Evolutionary conservation across 495 filamentous ascomycete species (phyloP).

Genomic region (Tuber umbilicatum): DNA sequence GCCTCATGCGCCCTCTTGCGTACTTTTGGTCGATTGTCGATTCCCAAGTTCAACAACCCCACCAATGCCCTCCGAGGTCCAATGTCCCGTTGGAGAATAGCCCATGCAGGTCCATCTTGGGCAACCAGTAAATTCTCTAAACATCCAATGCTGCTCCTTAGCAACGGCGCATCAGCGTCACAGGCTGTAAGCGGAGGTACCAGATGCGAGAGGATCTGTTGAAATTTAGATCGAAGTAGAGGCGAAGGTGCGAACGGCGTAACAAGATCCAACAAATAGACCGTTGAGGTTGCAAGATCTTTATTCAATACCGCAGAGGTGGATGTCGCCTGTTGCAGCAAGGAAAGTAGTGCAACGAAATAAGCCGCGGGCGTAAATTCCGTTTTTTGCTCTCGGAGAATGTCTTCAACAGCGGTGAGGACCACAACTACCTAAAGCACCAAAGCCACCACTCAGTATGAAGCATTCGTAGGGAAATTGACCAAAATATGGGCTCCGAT

Average conservation of each 20-base stretch:
- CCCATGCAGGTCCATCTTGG: conserved; percentile 83
- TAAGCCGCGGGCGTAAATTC: conserved; percentile 80
- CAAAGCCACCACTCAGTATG: conserved; percentile 14
- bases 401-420: conserved; percentile 84
- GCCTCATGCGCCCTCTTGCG: conserved; percentile 91
- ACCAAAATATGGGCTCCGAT: not conserved
- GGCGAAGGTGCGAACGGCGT: conserved; percentile 74
- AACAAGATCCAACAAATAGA: conserved; percentile 91
- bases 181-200: conserved; percentile 70
- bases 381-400: conserved; percentile 75
- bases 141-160: conserved; percentile 84
- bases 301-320: conserved; percentile 64
- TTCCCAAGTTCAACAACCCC: conserved; percentile 71
- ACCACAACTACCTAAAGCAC: conserved; percentile 68
- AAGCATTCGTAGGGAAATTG: not conserved
- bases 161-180: conserved; percentile 80
- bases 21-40: conserved; percentile 90
- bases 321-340: conserved; percentile 69
- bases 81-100: conserved; percentile 70
- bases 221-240: conserved; percentile 85
- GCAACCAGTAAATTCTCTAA: conserved; percentile 80
- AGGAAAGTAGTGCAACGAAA: conserved; percentile 88
- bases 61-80: conserved; percentile 83
- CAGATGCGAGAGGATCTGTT: conserved; percentile 79
- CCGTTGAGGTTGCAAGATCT: conserved; percentile 75